Conservation (phyloP, 1,284 basidiomycete species). For the Ceratorhiza oryzae-sativae region DNA sequence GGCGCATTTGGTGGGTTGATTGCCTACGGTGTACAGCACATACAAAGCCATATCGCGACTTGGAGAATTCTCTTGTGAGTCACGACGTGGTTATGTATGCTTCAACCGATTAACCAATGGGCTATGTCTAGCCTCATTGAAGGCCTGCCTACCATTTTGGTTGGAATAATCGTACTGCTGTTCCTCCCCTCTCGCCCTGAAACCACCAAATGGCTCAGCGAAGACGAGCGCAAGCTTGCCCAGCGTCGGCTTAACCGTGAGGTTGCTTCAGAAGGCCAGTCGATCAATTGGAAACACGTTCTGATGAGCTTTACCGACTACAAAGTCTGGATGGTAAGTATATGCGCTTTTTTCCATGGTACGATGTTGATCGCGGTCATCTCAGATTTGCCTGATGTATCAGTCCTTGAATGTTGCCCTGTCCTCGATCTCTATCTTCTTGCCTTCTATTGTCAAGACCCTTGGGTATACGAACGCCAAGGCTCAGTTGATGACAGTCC, state of each 20-base stretch:
- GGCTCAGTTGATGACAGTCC: conserved; percentile 57
- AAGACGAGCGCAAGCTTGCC: conserved; percentile 40
- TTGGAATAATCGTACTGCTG: conserved; percentile 37
- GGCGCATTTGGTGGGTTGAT: conserved; percentile 43
- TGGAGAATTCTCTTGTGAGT: conserved; percentile 41
- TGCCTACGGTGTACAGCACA: conserved; percentile 43
- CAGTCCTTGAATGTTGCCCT: conserved; percentile 38
- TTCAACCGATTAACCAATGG: neutral
- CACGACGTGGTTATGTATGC: neutral
- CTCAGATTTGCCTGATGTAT: conserved; percentile 34
- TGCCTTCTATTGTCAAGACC: conserved; percentile 43
- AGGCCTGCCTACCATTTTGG: conserved; percentile 39
- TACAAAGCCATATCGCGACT: conserved; percentile 37
- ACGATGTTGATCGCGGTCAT: neutral
- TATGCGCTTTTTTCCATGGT: neutral
- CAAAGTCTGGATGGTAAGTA: conserved; percentile 35
- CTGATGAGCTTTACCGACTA: conserved; percentile 36
- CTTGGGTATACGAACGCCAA: conserved; percentile 53
- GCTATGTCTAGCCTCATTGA: conserved; percentile 34
- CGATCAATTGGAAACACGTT: conserved; percentile 37
- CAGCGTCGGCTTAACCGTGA: conserved; percentile 37
- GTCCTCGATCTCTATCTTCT: conserved; percentile 29
- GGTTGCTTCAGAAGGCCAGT: conserved; percentile 23
- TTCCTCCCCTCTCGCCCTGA: conserved; percentile 40
- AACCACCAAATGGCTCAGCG: conserved; percentile 40